Evolutionary conservation across 768 basidiomycete genomes (phyloP).

Genomic region (Phallus indusiatus): DNA sequence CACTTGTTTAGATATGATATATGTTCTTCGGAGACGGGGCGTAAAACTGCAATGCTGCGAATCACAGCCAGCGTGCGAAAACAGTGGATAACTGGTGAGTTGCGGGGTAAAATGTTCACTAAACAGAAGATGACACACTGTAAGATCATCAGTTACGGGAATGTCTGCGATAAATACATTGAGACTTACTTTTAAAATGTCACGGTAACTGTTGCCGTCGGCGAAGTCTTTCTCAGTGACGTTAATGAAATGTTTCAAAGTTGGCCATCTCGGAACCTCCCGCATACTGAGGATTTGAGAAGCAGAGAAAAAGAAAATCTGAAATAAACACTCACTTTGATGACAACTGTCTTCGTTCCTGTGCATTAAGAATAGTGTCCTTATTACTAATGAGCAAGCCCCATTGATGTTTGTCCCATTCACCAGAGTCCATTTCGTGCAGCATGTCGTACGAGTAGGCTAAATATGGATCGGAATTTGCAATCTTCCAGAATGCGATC

Average conservation of each 20-base stretch:
- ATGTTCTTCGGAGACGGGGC: constrained; percentile 19
- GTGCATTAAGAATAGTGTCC: constrained; percentile 12
- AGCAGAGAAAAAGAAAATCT: background rate
- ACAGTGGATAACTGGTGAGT: constrained; percentile 20
- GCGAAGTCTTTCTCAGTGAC: constrained; percentile 21
- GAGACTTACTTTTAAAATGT: constrained; percentile 19
- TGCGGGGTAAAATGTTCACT: constrained; percentile 20
- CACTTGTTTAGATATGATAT: constrained; percentile 6
- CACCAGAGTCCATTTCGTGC: constrained; percentile 21
- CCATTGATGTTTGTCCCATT: constrained; percentile 22
- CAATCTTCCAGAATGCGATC: constrained; percentile 23
- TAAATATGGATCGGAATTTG: constrained; percentile 19
- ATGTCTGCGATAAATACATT: background rate
- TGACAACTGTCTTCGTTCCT: constrained; percentile 12
- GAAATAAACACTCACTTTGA: constrained; percentile 13
- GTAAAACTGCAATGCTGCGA: constrained; percentile 20
- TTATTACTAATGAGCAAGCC: constrained; percentile 10
- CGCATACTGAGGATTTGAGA: constrained; percentile 17
- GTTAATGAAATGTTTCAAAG: constrained; percentile 22
- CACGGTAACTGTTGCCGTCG: constrained; percentile 22
- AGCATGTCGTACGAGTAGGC: constrained; percentile 22
- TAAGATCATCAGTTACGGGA: background rate
- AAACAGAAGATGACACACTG: constrained; percentile 22
- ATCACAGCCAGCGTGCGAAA: constrained; percentile 16
- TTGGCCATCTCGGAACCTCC: constrained; percentile 20